Base-by-base conservation (phyloP, 352 stramenopile species). In the Phytophthora constricta region DNA sequence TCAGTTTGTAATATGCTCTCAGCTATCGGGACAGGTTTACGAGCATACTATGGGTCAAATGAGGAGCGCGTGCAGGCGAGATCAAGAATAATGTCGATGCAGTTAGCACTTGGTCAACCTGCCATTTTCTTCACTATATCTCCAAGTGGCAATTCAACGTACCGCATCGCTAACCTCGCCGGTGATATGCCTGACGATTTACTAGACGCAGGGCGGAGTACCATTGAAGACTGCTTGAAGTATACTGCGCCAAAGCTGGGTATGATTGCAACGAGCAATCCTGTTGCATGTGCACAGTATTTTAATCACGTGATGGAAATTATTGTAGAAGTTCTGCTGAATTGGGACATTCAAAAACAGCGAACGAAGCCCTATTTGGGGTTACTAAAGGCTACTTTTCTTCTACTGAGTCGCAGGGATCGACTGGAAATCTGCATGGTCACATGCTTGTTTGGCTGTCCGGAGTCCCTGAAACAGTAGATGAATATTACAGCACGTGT, bases 281-380 rank as follows among this genome's bases (percentile, higher is more conserved):
- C 50, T 3, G 50, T 34, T 2, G 19, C 50, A 1, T 58, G 50
- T 16, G 50, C 50, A 5, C 2, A 27, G 8, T 58, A 58, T 16
- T 48, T 58, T 37, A 17, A 58, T 5, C 23, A 8, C 2, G 2
- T 48, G 3, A 58, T 58, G 50, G 34, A 48, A 8, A 25, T 58
- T 5, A 27, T 58, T 2, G n/a, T 58, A 1, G 34, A 48, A 27
- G 22, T 58, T 8, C 4, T 58, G 1, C 16, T 58, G 16, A 58
- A 58, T 23, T 58, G 50, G 50, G 50, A 58, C 20, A 22, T 19
- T n/a, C n/a, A n/a, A n/a, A n/a, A n/a, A n/a, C n/a, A n/a, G n/a
- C n/a, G n/a, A 1, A 13, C 4, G 10, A 37, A 34, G n/a, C n/a
- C n/a, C n/a, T n/a, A n/a, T n/a, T n/a, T n/a, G n/a, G n/a, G 20